phyloP scores from a whole-genome alignment of 1,284 basidiomycete genomes.

The Tranzscheliella williamsii region DNA sequence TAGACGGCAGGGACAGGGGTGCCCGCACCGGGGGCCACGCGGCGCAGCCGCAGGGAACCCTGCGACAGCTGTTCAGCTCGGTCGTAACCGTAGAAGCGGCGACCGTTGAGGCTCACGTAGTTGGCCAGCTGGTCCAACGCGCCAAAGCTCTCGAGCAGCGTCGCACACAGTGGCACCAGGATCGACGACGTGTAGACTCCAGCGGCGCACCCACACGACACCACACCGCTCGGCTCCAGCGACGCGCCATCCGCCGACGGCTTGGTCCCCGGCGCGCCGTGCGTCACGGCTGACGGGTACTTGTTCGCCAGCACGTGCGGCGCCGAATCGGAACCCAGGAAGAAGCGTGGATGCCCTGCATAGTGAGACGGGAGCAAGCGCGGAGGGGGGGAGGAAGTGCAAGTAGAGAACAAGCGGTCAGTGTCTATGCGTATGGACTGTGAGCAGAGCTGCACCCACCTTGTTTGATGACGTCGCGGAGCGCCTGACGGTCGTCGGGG shows the following conservation, averaged over 20 bases:
- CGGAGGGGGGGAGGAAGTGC: no score
- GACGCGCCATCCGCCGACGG: conserved; percentile 23
- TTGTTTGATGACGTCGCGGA: conserved; percentile 74
- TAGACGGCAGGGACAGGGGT: conserved; percentile 48
- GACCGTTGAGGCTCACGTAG: conserved; percentile 52
- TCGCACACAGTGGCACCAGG: conserved; percentile 58
- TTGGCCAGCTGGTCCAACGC: conserved; percentile 53
- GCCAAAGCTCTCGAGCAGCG: conserved; percentile 57
- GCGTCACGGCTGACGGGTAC: conserved; percentile 65
- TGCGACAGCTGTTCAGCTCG: conserved; percentile 7
- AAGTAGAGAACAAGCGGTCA: no score
- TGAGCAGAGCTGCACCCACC: conserved; percentile 20
- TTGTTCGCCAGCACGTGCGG: conserved; percentile 86
- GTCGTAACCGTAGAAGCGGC: conserved; percentile 53
- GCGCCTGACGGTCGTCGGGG: conserved; percentile 83
- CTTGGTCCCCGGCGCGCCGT: conserved; percentile 35
- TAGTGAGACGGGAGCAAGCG: no score
- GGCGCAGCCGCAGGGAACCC: conserved; percentile 40
- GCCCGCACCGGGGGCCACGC: conserved; percentile 1
- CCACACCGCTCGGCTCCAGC: conserved; percentile 33
- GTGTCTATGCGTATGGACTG: no score
- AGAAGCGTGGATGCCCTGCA: conserved; percentile 88
- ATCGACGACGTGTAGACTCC: conserved; percentile 59
- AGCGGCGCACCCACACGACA: conserved; percentile 56
- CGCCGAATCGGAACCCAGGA: conserved; percentile 95